A percentile compares a stretch with the other conserved stretches of the same genome.
Evolutionary conservation across 2,329 filamentous ascomycete species (phyloP).

Genomic region (Ophiosphaerella herpotricha): DNA sequence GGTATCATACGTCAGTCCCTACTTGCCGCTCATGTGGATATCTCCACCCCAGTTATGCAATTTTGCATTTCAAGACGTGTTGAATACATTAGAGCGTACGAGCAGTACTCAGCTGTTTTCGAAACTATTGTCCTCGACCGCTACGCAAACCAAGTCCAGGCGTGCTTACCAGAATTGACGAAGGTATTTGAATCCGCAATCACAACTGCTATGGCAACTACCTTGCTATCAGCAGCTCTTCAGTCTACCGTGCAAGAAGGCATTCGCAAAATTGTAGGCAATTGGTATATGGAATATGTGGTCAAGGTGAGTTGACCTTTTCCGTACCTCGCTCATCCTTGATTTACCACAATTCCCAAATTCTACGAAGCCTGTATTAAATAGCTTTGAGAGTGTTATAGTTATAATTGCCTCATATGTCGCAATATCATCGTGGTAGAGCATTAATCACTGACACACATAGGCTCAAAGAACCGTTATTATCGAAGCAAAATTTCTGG

Average conservation of each 20-base stretch:
- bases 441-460: not conserved
- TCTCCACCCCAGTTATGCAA: conserved; percentile 30
- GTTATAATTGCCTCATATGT: too few relatives aligned
- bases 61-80: conserved; percentile 19
- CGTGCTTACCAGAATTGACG: conserved; percentile 51
- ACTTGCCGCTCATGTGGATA: conserved; percentile 28
- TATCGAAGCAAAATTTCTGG: conserved; percentile 38
- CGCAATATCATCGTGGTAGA: too few relatives aligned
- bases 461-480: conserved; percentile 7
- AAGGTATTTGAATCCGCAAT: conserved; percentile 45
- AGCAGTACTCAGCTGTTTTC: conserved; percentile 51
- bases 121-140: conserved; percentile 55
- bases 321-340: not conserved
- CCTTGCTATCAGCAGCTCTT: conserved; percentile 49
- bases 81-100: conserved; percentile 42
- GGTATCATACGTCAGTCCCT: conserved; percentile 51
- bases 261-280: conserved; percentile 52
- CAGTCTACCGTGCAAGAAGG: conserved; percentile 51
- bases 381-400: too few relatives aligned
- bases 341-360: not conserved
- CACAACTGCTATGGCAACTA: conserved; percentile 48
- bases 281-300: conserved; percentile 49
- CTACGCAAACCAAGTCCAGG: conserved; percentile 55
- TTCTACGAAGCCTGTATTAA: too few relatives aligned
- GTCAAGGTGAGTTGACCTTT: conserved; percentile 13